These are phyloP conservation scores for Penicillium herquei DNA, from an alignment of 495 filamentous ascomycete genomes.

Conservation along the genomic window DNA sequence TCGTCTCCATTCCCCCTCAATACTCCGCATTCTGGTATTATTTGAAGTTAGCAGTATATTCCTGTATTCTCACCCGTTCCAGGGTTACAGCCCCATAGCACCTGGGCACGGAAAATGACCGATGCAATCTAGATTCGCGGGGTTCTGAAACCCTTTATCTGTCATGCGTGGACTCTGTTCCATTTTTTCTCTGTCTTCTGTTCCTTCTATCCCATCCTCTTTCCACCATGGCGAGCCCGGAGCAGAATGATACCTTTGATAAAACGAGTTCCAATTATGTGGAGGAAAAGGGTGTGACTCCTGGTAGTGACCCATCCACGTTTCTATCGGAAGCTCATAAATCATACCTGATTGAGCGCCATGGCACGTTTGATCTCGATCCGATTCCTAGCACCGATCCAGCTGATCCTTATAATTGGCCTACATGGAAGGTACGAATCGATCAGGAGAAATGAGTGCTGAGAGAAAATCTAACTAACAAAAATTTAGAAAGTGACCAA, in stretches of 20 bases:
- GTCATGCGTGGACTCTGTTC: background rate
- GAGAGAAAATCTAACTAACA: background rate
- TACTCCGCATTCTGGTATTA: background rate
- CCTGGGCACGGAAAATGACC: conserved; percentile 6
- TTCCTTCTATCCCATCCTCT: background rate
- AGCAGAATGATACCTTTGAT: background rate
- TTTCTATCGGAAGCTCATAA: conserved; percentile 37
- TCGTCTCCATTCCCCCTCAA: background rate
- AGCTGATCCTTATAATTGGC: conserved; percentile 57
- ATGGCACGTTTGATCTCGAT: conserved; percentile 54
- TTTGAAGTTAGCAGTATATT: no score
- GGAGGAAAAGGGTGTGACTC: conserved; percentile 24
- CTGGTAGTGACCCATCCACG: conserved; percentile 11
- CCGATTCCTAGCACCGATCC: conserved; percentile 49
- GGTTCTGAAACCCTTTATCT: conserved; percentile 2
- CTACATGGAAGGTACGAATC: conserved; percentile 46
- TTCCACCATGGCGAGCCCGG: background rate
- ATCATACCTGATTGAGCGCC: conserved; percentile 47
- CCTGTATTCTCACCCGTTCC: background rate
- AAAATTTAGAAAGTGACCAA: conserved; percentile 48
- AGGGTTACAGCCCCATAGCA: conserved; percentile 6
- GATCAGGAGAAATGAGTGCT: background rate
- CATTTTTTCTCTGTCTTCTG: background rate
- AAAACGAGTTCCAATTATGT: conserved; percentile 21
- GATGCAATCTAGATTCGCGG: background rate